Conservation (phyloP, 768 basidiomycete species). For the Hypholoma fasciculare region DNA sequence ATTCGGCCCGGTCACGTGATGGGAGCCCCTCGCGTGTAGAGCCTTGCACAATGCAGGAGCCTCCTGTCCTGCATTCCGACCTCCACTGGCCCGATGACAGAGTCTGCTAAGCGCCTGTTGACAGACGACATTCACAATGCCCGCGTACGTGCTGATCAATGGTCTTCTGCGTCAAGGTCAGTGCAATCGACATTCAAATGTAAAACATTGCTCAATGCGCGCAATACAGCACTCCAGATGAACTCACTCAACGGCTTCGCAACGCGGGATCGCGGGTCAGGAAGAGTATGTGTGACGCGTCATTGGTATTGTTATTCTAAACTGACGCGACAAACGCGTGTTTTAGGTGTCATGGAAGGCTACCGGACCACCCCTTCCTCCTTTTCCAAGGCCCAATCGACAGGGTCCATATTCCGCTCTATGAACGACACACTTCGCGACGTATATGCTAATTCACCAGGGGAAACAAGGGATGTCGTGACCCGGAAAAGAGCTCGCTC, state of each 20-base stretch:
- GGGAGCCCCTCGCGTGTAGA: no score
- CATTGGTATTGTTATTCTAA: background rate
- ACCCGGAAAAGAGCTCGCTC: slow-evolving; percentile 38
- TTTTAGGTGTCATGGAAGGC: slow-evolving; percentile 61
- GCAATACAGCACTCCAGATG: slow-evolving; percentile 39
- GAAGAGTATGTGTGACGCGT: slow-evolving; percentile 46
- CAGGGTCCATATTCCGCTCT: slow-evolving; percentile 48
- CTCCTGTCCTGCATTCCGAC: background rate
- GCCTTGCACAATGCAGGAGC: no score
- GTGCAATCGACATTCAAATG: background rate
- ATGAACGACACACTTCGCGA: slow-evolving; percentile 57
- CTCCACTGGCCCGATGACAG: background rate
- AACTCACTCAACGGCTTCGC: slow-evolving; percentile 54
- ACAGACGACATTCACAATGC: slow-evolving; percentile 6
- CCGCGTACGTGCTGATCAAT: background rate
- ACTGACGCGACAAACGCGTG: slow-evolving; percentile 26
- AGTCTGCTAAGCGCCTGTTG: slow-evolving; percentile 21
- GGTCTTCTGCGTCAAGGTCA: slow-evolving; percentile 15
- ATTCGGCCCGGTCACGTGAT: background rate
- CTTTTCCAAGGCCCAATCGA: slow-evolving; percentile 40
- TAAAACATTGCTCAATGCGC: background rate
- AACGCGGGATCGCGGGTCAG: slow-evolving; percentile 58
- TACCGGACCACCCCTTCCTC: slow-evolving; percentile 44
- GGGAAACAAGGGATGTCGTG: slow-evolving; percentile 6
- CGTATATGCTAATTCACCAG: slow-evolving; percentile 30